These are phyloP conservation scores for Alectoria sarmentosa DNA, from an alignment of 495 filamentous ascomycete genomes.

Conservation along the genomic window DNA sequence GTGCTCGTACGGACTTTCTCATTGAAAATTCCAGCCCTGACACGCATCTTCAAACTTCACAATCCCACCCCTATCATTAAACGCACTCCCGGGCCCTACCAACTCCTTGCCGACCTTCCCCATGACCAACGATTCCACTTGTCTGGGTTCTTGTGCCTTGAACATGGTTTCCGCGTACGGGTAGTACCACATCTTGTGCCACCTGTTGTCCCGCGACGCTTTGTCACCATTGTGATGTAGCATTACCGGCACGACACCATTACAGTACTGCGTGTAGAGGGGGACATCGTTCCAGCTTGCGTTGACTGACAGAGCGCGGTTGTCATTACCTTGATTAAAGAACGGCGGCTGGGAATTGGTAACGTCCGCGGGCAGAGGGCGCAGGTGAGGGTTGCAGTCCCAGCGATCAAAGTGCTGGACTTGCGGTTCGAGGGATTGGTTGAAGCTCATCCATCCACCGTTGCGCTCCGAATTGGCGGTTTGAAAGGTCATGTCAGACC, in stretches of 20 bases:
- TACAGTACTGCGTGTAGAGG: constrained; percentile 13
- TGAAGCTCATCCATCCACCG: constrained; percentile 11
- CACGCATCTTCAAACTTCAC: not conserved
- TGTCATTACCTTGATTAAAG: not conserved
- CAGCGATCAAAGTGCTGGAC: constrained; percentile 8
- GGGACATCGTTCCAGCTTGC: constrained; percentile 4
- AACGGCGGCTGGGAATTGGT: not conserved
- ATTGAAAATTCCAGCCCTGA: not conserved
- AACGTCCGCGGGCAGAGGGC: not conserved
- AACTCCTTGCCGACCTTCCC: not conserved
- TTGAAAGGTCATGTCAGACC: constrained; percentile 7
- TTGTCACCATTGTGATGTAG: constrained; percentile 16
- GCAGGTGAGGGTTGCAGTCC: constrained; percentile 12
- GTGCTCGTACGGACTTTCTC: not conserved
- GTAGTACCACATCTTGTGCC: constrained; percentile 13
- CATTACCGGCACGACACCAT: constrained; percentile 12
- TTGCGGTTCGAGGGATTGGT: not conserved
- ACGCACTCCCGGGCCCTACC: not conserved
- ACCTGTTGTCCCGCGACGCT: constrained; percentile 4
- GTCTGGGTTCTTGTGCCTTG: not conserved
- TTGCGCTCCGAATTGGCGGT: constrained; percentile 13
- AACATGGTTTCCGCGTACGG: constrained; percentile 7
- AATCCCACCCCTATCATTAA: not conserved
- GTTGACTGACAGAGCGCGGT: not conserved
- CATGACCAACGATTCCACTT: not conserved